A percentile compares a stretch with the other conserved stretches of the same genome.
phyloP scores from a whole-genome alignment of 345 rosid species.

The Balakata baccata region DNA sequence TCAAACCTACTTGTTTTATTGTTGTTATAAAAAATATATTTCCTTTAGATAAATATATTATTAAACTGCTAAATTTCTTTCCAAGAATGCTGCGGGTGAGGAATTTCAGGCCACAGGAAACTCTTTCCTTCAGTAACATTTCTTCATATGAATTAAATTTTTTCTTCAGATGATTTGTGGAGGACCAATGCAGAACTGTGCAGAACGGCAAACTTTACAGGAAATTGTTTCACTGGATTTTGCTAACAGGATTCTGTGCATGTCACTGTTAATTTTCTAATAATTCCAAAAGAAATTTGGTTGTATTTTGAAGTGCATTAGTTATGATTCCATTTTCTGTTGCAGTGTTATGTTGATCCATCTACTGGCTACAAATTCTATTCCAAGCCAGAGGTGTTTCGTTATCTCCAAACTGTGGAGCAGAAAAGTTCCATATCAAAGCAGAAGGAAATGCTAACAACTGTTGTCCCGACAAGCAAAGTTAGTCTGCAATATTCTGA shows the following conservation, averaged over 20 bases:
- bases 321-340: constrained; percentile 8
- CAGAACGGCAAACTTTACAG: background rate
- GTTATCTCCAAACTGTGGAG: constrained; percentile 26
- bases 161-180: background rate
- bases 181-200: background rate
- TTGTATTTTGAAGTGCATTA: background rate
- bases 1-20: background rate
- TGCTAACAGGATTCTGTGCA: background rate
- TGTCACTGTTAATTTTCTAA: background rate
- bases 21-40: background rate
- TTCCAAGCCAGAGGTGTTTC: constrained; percentile 42
- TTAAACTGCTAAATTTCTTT: background rate
- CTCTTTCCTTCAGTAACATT: background rate
- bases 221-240: background rate
- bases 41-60: background rate
- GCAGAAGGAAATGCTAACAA: constrained; percentile 8
- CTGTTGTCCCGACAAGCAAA: constrained; percentile 9
- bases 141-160: background rate
- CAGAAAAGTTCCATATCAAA: constrained; percentile 8
- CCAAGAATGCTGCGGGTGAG: background rate
- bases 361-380: constrained; percentile 34
- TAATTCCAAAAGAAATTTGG: background rate
- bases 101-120: background rate
- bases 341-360: constrained; percentile 36
- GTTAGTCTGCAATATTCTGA: constrained; percentile 24